A percentile compares a stretch with the other conserved stretches of the same genome.
These are phyloP conservation scores for Cryoendolithus antarcticus DNA, from an alignment of 2,329 filamentous ascomycete genomes.

Conservation along the genomic window DNA sequence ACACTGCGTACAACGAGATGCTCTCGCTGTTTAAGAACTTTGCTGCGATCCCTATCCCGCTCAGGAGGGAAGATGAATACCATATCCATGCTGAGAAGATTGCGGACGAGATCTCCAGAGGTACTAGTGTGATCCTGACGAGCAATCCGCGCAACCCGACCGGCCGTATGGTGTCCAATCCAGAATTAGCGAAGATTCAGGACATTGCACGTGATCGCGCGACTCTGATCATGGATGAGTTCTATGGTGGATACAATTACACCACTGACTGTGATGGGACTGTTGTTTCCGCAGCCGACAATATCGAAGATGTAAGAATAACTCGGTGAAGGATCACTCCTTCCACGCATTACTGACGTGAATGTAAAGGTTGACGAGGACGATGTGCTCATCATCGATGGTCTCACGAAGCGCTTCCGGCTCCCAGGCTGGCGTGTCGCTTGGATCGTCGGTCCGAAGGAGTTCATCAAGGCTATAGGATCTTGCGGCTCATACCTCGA, in stretches of 20 bases:
- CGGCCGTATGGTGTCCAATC: slow-evolving; percentile 72
- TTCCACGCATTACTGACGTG: too few relatives aligned
- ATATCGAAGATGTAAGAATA: slow-evolving; percentile 53
- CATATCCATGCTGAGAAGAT: slow-evolving; percentile 91
- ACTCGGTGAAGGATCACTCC: too few relatives aligned
- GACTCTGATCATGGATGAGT: slow-evolving; percentile 90
- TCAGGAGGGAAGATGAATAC: slow-evolving; percentile 76
- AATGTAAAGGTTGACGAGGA: slow-evolving; percentile 51
- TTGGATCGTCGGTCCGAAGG: slow-evolving; percentile 91
- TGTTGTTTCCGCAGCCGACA: slow-evolving; percentile 79
- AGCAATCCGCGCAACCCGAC: slow-evolving; percentile 95
- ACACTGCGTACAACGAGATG: slow-evolving; percentile 98
- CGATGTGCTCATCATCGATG: slow-evolving; percentile 79
- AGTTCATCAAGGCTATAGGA: slow-evolving; percentile 87
- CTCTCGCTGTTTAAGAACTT: slow-evolving; percentile 90
- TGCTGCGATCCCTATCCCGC: slow-evolving; percentile 71
- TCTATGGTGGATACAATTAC: slow-evolving; percentile 91
- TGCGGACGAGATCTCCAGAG: slow-evolving; percentile 44
- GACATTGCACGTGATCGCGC: slow-evolving; percentile 83
- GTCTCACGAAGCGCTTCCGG: slow-evolving; percentile 91
- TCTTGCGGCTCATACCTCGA: slow-evolving; percentile 91
- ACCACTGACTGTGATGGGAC: slow-evolving; percentile 80
- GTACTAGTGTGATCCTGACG: slow-evolving; percentile 65
- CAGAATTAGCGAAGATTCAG: slow-evolving; percentile 80
- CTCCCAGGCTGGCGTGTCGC: slow-evolving; percentile 93